Evolutionary conservation across 2,329 filamentous ascomycete genomes (phyloP).

Genomic region (Calonectria hongkongensis): DNA sequence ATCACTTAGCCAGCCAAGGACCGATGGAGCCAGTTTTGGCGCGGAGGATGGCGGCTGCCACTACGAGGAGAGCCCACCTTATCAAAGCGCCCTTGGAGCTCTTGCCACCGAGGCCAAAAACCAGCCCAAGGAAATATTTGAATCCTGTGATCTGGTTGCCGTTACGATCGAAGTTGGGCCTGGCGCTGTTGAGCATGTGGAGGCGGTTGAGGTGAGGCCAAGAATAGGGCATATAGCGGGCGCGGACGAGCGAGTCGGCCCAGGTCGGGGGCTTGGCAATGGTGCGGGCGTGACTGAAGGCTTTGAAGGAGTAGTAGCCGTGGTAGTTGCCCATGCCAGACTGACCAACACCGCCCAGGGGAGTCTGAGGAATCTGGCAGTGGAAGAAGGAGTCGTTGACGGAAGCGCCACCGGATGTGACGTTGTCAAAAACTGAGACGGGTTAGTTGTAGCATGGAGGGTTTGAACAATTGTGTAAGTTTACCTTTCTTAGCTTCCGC

Average conservation of each 20-base stretch:
- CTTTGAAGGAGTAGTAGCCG: slow-evolving; percentile 68
- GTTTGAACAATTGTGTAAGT: slow-evolving; percentile 47
- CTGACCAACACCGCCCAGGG: slow-evolving; percentile 70
- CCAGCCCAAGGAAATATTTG: slow-evolving; percentile 72
- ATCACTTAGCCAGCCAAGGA: slow-evolving; percentile 53
- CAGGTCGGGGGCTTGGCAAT: slow-evolving; percentile 61
- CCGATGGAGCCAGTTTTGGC: slow-evolving; percentile 60
- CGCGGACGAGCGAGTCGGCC: slow-evolving; percentile 72
- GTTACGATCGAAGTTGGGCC: slow-evolving; percentile 78
- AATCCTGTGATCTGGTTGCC: slow-evolving; percentile 71
- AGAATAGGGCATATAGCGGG: slow-evolving; percentile 81
- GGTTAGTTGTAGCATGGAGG: slow-evolving; percentile 35
- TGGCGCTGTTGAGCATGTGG: slow-evolving; percentile 63
- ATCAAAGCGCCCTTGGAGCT: slow-evolving; percentile 69
- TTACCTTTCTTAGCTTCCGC: slow-evolving; percentile 84
- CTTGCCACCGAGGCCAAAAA: slow-evolving; percentile 71
- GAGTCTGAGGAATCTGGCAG: slow-evolving; percentile 62
- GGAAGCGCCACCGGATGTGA: slow-evolving; percentile 70
- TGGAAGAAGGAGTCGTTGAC: slow-evolving; percentile 70
- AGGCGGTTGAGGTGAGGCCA: slow-evolving; percentile 66
- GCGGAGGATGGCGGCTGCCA: slow-evolving; percentile 61
- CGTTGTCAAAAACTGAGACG: slow-evolving; percentile 62
- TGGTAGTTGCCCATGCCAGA: slow-evolving; percentile 70
- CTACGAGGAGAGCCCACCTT: slow-evolving; percentile 68
- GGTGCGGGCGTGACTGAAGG: slow-evolving; percentile 64